A percentile compares a stretch with the other conserved stretches of the same genome.
These are phyloP conservation scores for Pyrenula massariospora DNA, from an alignment of 495 filamentous ascomycete genomes.

Conservation along the genomic window DNA sequence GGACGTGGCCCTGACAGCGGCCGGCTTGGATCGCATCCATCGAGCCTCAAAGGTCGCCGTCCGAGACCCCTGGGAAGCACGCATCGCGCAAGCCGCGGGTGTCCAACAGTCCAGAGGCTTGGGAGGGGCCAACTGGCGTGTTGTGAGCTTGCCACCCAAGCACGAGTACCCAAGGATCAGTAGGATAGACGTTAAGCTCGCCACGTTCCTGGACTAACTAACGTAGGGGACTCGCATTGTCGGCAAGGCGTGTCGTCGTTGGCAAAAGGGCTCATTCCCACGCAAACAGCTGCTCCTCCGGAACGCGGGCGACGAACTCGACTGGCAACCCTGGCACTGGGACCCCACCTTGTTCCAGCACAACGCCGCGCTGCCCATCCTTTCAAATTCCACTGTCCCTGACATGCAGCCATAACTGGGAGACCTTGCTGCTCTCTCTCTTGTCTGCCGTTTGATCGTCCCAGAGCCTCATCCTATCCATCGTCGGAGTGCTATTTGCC, in stretches of 20 bases:
- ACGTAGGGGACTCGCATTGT: neutral
- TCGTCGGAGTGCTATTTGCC: neutral
- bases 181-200: too few species aligned
- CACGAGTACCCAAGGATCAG: neutral
- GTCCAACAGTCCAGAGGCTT: neutral
- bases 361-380: neutral
- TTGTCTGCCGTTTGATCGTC: neutral
- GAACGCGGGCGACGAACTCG: too few species aligned
- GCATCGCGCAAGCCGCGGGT: neutral
- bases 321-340: neutral
- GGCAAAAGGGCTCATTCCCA: too few species aligned
- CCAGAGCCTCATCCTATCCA: neutral
- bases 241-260: neutral
- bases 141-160: neutral
- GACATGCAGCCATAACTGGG: neutral
- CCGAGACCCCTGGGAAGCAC: neutral
- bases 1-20: too few species aligned
- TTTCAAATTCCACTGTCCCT: neutral
- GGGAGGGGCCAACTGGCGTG: neutral
- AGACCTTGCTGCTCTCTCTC: neutral
- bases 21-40: too few species aligned
- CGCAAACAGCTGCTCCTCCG: too few species aligned
- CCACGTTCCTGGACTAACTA: neutral
- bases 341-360: neutral
- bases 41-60: too few species aligned